Conservation (phyloP, 768 basidiomycete genomes). For the Mycena leptocephala region DNA sequence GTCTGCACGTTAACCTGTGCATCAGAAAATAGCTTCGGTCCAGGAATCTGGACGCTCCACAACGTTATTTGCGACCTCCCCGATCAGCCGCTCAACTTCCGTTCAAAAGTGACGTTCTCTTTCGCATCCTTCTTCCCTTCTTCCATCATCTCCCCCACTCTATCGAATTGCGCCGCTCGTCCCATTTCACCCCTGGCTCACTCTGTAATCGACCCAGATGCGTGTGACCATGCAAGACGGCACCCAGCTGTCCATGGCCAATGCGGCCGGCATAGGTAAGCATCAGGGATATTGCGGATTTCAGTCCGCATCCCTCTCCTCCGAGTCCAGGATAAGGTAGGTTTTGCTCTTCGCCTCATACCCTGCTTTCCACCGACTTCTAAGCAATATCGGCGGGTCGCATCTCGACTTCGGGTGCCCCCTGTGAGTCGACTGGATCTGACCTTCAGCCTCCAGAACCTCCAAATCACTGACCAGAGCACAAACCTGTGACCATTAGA, state of each 20-base stretch:
- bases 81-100: no score
- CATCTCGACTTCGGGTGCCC: background rate
- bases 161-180: background rate
- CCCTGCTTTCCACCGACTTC: background rate
- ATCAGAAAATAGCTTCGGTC: no score
- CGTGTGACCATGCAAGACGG: background rate
- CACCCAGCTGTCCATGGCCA: background rate
- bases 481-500: slow-evolving; percentile 53
- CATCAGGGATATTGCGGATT: background rate
- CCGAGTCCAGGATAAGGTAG: background rate
- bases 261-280: background rate
- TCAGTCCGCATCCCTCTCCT: background rate
- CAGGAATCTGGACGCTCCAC: background rate
- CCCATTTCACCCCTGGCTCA: background rate
- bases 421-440: background rate
- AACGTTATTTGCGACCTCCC: background rate
- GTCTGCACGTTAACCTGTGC: background rate
- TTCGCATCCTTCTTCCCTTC: background rate
- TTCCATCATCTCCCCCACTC: background rate
- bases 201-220: background rate
- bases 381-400: background rate
- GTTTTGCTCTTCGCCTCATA: background rate
- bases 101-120: background rate
- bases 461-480: slow-evolving; percentile 82
- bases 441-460: background rate